These are phyloP conservation scores for Plasmodium yoelii DNA, from an alignment of 169 alveolate species.

Conservation along the genomic window DNA sequence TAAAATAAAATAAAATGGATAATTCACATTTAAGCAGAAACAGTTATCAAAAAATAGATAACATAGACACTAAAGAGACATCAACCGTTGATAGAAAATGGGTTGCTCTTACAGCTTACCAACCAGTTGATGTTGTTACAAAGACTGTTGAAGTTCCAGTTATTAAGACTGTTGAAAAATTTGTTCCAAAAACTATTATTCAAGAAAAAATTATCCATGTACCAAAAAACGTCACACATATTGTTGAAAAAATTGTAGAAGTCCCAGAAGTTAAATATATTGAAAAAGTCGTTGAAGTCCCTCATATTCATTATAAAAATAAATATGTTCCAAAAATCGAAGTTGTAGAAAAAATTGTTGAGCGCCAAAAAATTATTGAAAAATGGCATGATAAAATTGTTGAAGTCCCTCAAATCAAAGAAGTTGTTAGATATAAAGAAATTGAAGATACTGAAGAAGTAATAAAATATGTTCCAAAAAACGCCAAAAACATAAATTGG, in stretches of 20 bases:
- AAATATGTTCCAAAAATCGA: conserved; percentile 89
- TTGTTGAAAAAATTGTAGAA: conserved; percentile 91
- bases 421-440: conserved; percentile 90
- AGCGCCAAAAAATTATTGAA: conserved; percentile 87
- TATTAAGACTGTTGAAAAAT: conserved; percentile 85
- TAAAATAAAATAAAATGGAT: conserved; percentile 47
- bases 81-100: conserved; percentile 75
- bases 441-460: conserved; percentile 90
- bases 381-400: conserved; percentile 90
- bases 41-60: conserved; percentile 75
- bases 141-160: conserved; percentile 87
- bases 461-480: conserved; percentile 87
- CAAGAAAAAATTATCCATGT: conserved; percentile 90
- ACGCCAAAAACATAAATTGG: conserved; percentile 86
- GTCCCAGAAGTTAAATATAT: conserved; percentile 91
- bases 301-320: conserved; percentile 89
- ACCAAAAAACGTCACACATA: conserved; percentile 89
- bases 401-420: conserved; percentile 90
- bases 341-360: conserved; percentile 88
- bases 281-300: conserved; percentile 90
- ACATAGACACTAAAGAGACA: conserved; percentile 80
- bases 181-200: conserved; percentile 86
- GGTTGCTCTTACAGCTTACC: conserved; percentile 92
- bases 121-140: conserved; percentile 90
- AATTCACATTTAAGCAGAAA: conserved; percentile 73